Evolutionary conservation across 1,284 basidiomycete genomes (phyloP).

Genomic region (Porogramme epimiltina): DNA sequence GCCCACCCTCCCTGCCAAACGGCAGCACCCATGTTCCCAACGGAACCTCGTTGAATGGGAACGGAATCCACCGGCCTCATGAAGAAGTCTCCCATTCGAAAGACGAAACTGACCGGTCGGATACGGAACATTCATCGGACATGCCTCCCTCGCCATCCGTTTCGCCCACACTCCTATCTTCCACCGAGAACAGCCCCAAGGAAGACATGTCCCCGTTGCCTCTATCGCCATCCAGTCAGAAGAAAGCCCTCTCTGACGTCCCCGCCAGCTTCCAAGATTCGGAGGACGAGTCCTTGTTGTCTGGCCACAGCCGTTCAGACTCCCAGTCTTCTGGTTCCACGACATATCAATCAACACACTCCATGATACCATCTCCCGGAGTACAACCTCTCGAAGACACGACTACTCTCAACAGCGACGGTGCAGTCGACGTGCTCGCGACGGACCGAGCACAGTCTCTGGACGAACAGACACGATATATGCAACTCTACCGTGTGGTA

Average conservation of each 20-base stretch:
- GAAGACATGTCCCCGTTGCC: too few relatives aligned
- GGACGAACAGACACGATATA: slow-evolving; percentile 63
- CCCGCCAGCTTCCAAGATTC: neutral
- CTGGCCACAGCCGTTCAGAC: slow-evolving; percentile 6
- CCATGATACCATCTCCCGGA: too few relatives aligned
- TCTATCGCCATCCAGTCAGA: too few relatives aligned
- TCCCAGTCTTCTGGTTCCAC: slow-evolving; percentile 13
- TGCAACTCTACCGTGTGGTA: slow-evolving; percentile 71
- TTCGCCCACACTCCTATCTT: slow-evolving; percentile 12
- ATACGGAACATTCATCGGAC: too few relatives aligned
- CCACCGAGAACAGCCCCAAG: slow-evolving; percentile 2
- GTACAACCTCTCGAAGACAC: slow-evolving; percentile 32
- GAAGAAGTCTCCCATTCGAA: too few relatives aligned
- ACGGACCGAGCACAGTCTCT: slow-evolving; percentile 46
- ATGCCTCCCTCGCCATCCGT: slow-evolving; percentile 4
- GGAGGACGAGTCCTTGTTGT: slow-evolving; percentile 11
- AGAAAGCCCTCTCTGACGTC: slow-evolving; percentile 9
- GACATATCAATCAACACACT: slow-evolving; percentile 13
- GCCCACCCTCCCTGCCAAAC: neutral
- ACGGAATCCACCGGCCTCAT: neutral
- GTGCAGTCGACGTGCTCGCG: slow-evolving; percentile 46
- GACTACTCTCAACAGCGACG: slow-evolving; percentile 37
- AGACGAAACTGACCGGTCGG: too few relatives aligned
- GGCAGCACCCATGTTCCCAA: neutral
- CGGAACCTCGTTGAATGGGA: neutral